phyloP scores from a whole-genome alignment of 2,329 filamentous ascomycete genomes.

The Neoascochyta sp. region DNA sequence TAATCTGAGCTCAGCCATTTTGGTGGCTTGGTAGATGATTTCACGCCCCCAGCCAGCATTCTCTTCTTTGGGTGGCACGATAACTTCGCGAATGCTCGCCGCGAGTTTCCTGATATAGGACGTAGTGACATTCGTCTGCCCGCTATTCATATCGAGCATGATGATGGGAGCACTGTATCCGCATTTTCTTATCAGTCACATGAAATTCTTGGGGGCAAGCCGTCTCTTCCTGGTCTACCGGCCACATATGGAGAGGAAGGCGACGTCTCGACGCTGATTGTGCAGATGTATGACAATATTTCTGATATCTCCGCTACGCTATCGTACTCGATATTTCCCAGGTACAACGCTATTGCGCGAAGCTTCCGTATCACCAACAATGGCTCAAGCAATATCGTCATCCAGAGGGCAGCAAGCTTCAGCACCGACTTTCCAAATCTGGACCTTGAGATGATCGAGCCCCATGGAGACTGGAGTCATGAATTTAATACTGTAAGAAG shows the following conservation, averaged over 20 bases:
- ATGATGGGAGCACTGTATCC: conserved; percentile 57
- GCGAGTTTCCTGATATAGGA: conserved; percentile 63
- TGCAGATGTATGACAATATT: conserved; percentile 58
- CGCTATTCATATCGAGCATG: conserved; percentile 58
- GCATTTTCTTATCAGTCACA: conserved; percentile 58
- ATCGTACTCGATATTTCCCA: conserved; percentile 61
- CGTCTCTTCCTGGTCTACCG: conserved; percentile 54
- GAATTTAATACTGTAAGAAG: conserved; percentile 55
- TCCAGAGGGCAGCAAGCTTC: conserved; percentile 58
- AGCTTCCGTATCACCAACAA: conserved; percentile 61
- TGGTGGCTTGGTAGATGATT: conserved; percentile 54
- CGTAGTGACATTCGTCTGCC: conserved; percentile 61
- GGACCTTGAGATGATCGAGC: conserved; percentile 60
- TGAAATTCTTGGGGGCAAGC: conserved; percentile 55
- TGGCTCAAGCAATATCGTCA: conserved; percentile 50
- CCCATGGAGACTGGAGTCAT: conserved; percentile 61
- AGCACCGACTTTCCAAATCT: conserved; percentile 59
- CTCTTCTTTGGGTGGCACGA: conserved; percentile 53
- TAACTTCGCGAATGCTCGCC: conserved; percentile 49
- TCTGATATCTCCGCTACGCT: conserved; percentile 57
- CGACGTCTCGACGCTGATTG: conserved; percentile 57
- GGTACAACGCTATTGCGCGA: conserved; percentile 58
- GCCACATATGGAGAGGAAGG: conserved; percentile 55
- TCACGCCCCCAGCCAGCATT: conserved; percentile 44
- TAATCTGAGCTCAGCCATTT: too few species aligned